phyloP scores from a whole-genome alignment of 1,284 basidiomycete genomes.

The Microbotryomycetes sp. region DNA sequence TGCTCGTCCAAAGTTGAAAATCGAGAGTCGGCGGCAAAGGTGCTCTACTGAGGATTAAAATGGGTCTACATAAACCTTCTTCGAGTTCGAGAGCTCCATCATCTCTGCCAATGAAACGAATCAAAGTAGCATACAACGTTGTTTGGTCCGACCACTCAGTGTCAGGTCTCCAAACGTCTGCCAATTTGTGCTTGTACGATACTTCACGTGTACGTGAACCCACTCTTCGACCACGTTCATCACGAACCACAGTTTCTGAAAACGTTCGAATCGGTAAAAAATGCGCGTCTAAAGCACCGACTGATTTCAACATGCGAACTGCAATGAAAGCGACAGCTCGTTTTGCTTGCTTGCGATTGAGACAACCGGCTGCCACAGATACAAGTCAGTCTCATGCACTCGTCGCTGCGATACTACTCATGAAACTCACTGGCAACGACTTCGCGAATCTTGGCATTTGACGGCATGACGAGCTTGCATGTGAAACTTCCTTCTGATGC shows the following conservation, averaged over 20 bases:
- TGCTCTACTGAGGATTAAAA: conserved; percentile 9
- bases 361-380: background rate
- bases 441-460: background rate
- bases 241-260: background rate
- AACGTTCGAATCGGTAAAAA: conserved; percentile 7
- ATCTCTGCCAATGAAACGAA: conserved; percentile 1
- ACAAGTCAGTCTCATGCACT: too few species aligned
- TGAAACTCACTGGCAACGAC: conserved; percentile 1
- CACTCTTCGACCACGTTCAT: background rate
- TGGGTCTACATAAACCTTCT: conserved; percentile 2
- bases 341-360: conserved; percentile 1
- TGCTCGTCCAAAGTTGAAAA: conserved; percentile 3
- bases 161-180: background rate
- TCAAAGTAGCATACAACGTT: background rate
- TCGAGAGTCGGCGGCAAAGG: background rate
- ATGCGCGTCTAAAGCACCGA: conserved; percentile 9
- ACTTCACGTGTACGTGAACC: conserved; percentile 8
- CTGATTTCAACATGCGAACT: conserved; percentile 1
- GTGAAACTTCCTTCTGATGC: background rate
- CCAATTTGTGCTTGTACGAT: conserved; percentile 5
- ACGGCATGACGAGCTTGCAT: conserved; percentile 4
- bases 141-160: background rate
- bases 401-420: too few species aligned
- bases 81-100: background rate
- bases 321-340: conserved; percentile 1